Evolutionary conservation across 768 basidiomycete species (phyloP).

Genomic region (Kwoniella europaea): DNA sequence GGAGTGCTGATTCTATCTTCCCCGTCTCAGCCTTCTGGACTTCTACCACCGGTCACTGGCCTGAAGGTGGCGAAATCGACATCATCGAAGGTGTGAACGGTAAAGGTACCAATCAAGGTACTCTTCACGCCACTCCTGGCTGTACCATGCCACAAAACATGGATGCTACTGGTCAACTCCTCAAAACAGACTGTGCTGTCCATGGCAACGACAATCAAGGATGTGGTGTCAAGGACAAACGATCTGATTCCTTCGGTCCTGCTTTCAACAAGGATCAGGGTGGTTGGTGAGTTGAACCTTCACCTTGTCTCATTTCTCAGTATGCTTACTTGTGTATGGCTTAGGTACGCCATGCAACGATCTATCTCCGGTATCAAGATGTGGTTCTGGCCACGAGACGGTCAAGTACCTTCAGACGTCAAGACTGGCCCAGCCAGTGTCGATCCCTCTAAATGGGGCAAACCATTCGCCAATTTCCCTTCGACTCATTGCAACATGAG

Average conservation of each 20-base stretch:
- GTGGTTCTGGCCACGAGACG: slow-evolving; percentile 26
- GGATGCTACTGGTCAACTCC: slow-evolving; percentile 15
- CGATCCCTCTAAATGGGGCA: slow-evolving; percentile 21
- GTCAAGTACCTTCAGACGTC: slow-evolving; percentile 11
- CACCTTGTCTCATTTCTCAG: background rate
- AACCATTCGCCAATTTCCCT: slow-evolving; percentile 23
- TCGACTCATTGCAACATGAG: slow-evolving; percentile 17
- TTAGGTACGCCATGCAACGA: slow-evolving; percentile 22
- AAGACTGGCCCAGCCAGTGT: slow-evolving; percentile 9
- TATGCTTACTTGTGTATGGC: background rate
- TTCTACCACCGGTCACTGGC: slow-evolving; percentile 30
- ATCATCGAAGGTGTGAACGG: slow-evolving; percentile 61
- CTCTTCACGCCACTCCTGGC: slow-evolving; percentile 59
- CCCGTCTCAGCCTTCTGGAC: slow-evolving; percentile 20
- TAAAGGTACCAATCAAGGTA: slow-evolving; percentile 59
- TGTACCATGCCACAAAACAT: slow-evolving; percentile 21
- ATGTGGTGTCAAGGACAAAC: slow-evolving; percentile 19
- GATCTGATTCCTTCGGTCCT: slow-evolving; percentile 16
- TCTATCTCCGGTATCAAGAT: slow-evolving; percentile 15
- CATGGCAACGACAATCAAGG: slow-evolving; percentile 6
- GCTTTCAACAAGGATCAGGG: slow-evolving; percentile 20
- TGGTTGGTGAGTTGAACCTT: slow-evolving; percentile 9
- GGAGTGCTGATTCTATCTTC: background rate
- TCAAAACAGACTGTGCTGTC: slow-evolving; percentile 14
- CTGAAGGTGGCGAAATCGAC: slow-evolving; percentile 57